These are phyloP conservation scores for Malus hybrid DNA, from an alignment of 331 rosid genomes.

Conservation along the genomic window DNA sequence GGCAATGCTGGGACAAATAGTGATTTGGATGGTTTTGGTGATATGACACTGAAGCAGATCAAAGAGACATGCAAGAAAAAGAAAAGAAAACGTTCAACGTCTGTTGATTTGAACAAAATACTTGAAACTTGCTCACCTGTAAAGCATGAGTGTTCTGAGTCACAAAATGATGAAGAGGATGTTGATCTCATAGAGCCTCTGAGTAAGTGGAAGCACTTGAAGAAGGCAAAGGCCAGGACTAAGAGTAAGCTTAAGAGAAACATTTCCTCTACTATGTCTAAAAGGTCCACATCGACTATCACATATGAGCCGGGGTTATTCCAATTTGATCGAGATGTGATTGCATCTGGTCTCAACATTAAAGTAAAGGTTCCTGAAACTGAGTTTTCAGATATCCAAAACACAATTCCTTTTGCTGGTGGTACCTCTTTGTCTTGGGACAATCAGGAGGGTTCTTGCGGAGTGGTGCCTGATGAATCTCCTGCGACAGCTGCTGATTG, in stretches of 20 bases:
- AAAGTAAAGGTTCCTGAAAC: slow-evolving; percentile 43
- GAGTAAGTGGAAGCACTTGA: slow-evolving; percentile 46
- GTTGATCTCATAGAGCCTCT: slow-evolving; percentile 59
- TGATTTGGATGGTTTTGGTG: slow-evolving; percentile 29
- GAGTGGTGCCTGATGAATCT: slow-evolving; percentile 10
- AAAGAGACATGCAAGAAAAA: slow-evolving; percentile 43
- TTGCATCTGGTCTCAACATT: slow-evolving; percentile 11
- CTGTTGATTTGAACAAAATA: slow-evolving; percentile 15
- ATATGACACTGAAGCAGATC: slow-evolving; percentile 53
- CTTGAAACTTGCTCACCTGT: slow-evolving; percentile 12
- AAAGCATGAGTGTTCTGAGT: slow-evolving; percentile 17
- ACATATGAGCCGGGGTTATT: slow-evolving; percentile 14
- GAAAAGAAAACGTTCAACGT: slow-evolving; percentile 43
- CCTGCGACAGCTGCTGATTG: slow-evolving; percentile 12
- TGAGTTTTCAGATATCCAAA: slow-evolving; percentile 16
- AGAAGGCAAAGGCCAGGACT: slow-evolving; percentile 40
- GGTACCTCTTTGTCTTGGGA: slow-evolving; percentile 10
- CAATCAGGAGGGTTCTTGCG: slow-evolving; percentile 15
- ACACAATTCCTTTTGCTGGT: background rate
- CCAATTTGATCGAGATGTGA: no score
- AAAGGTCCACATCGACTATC: slow-evolving; percentile 19
- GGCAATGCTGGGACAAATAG: slow-evolving; percentile 17
- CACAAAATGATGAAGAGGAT: slow-evolving; percentile 33
- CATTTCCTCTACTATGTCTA: slow-evolving; percentile 18
- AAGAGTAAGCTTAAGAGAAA: slow-evolving; percentile 28